These are phyloP conservation scores for Pittosporum tobira DNA, from an alignment of 129 eudicot species.

Conservation along the genomic window DNA sequence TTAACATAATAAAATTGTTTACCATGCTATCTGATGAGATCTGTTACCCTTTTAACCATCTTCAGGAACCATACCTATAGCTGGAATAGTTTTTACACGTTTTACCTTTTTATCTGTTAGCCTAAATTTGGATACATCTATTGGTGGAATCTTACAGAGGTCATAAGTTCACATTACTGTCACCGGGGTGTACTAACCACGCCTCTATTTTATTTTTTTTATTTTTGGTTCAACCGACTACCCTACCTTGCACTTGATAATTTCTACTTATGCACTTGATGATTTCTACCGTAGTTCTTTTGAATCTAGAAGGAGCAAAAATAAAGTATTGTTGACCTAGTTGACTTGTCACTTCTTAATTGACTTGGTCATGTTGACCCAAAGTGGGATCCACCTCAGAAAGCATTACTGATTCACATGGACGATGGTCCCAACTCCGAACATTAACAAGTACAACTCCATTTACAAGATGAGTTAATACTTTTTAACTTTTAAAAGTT, in stretches of 20 bases:
- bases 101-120: not conserved
- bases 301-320: slow-evolving; percentile 12
- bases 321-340: slow-evolving; percentile 23
- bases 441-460: not conserved
- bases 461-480: no score
- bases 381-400: slow-evolving; percentile 22
- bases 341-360: slow-evolving; percentile 57
- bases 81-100: no score
- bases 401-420: not conserved
- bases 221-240: no score
- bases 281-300: not conserved
- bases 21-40: no score
- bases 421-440: not conserved
- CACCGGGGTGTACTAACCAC: slow-evolving; percentile 12
- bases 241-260: not conserved
- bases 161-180: slow-evolving; percentile 20
- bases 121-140: not conserved
- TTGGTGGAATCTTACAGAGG: slow-evolving; percentile 11
- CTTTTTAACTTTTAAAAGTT: no score
- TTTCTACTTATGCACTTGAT: not conserved
- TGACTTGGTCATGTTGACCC: slow-evolving; percentile 48
- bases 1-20: no score
- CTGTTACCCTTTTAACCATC: no score
- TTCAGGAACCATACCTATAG: no score
- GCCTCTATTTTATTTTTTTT: no score